Evolutionary conservation across 2,329 filamentous ascomycete species (phyloP), one percentile per base, ranked within the genome.

Genomic region (Fusarium siculi): DNA sequence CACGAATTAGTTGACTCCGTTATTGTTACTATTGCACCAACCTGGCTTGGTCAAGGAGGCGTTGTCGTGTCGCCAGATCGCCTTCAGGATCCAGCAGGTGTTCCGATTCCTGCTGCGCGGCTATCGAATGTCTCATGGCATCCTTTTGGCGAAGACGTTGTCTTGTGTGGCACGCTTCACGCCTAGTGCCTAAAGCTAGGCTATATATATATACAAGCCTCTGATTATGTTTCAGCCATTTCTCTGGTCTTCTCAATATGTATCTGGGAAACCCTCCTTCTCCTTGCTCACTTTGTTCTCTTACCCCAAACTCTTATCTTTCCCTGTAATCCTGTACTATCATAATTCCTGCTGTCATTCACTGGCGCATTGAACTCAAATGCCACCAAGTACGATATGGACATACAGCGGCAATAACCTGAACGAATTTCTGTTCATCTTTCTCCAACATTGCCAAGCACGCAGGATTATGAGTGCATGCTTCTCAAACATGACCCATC

Each of bases 21-120:
- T 54, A 93, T 98, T 76, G 87, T 98, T 65, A 98, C 96, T 0
- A 91, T 98, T 77, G 95, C 96, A 7, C 96, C 96, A 14, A 94
- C 91, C 1, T 98, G 94, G 89, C 86, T 98, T n/a, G 96, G 96
- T 4, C 87, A 89, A 67, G 94, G 93, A 5, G 94, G 94, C 12
- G 93, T 98, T 15, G 87, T 91, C 16, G 93, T 97, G 6, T 92
- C 90, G 52, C 96, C 95, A 4, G 85, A 89, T 25, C 86, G 89
- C 39, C 87, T 86, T 44, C 77, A 81, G 6, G 86, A 87, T 63
- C 80, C 82, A 5, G 79, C 85, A 23, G 89, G 88, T 7, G 83
- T 84, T 50, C 86, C 87, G 9, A 81, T 88, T 53, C 86, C 92
- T 11, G 91, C 90, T 2, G 89, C 92, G 21, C 90, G 91, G 73